Evolutionary conservation across 768 basidiomycete genomes (phyloP).

Genomic region (Mycena maculata): DNA sequence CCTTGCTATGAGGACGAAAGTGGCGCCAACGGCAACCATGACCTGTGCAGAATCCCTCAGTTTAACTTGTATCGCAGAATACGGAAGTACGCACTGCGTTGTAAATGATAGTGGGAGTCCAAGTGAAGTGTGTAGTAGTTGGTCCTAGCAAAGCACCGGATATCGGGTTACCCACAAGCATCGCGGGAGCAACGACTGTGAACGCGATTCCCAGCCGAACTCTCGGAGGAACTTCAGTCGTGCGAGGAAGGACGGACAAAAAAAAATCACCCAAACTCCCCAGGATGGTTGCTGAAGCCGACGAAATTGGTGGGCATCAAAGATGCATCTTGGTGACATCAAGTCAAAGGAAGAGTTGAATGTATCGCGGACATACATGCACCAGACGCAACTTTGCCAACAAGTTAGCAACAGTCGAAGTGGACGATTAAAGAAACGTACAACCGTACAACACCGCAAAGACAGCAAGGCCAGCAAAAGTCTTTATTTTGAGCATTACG

Average conservation of each 20-base stretch:
- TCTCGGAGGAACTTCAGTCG: not conserved
- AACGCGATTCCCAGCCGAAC: constrained; percentile 14
- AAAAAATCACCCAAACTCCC: constrained; percentile 4
- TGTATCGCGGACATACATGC: constrained; percentile 31
- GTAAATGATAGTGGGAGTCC: not conserved
- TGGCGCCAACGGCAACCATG: constrained; percentile 3
- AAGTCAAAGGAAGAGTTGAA: not conserved
- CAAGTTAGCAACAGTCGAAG: too few relatives aligned
- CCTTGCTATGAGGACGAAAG: constrained; percentile 1
- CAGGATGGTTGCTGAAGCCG: constrained; percentile 7
- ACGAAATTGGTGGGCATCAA: constrained; percentile 21
- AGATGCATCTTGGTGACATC: not conserved
- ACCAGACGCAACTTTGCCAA: constrained; percentile 56
- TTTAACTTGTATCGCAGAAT: not conserved
- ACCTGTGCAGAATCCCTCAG: not conserved
- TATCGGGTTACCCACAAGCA: constrained; percentile 17
- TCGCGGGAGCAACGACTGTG: constrained; percentile 17
- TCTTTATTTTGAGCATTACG: constrained; percentile 48
- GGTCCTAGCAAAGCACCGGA: constrained; percentile 10
- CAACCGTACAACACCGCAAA: constrained; percentile 56
- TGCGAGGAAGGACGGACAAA: not conserved
- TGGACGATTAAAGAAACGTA: constrained; percentile 46
- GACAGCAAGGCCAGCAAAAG: constrained; percentile 44
- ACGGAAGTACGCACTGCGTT: not conserved
- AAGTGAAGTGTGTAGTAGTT: not conserved